A percentile compares a stretch with the other conserved stretches of the same genome.
These are phyloP conservation scores for Oryza officinalis DNA, from an alignment of 176 grass and related monocot genomes.

Conservation along the genomic window DNA sequence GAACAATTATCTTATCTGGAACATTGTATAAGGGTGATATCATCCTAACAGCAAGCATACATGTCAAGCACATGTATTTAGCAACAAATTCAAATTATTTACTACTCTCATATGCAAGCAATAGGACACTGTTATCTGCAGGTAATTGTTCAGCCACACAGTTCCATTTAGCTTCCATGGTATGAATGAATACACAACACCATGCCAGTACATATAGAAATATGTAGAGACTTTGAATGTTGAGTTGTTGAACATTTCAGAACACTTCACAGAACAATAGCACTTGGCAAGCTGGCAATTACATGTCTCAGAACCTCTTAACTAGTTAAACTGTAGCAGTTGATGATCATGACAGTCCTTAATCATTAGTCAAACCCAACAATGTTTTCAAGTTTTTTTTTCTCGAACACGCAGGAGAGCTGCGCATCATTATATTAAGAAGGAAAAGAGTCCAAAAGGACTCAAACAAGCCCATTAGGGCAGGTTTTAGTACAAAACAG, in stretches of 20 bases:
- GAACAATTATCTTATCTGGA: neutral
- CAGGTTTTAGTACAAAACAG: too few species aligned
- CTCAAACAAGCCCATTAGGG: too few species aligned
- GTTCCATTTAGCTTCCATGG: neutral
- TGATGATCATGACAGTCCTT: neutral
- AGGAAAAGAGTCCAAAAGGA: too few species aligned
- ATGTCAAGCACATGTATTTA: neutral
- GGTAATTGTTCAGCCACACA: neutral
- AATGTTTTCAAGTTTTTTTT: neutral
- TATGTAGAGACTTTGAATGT: neutral
- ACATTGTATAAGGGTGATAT: neutral
- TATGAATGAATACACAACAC: neutral
- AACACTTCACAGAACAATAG: neutral
- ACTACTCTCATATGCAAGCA: constrained; percentile 2
- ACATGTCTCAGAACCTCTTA: neutral
- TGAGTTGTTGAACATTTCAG: neutral
- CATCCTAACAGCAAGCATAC: neutral
- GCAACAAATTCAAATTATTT: neutral
- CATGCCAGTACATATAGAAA: neutral
- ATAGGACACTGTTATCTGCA: neutral
- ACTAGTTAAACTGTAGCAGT: neutral
- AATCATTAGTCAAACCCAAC: neutral
- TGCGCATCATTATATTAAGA: too few species aligned
- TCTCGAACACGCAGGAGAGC: too few species aligned
- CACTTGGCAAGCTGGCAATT: neutral